Percentiles rank a stretch among this genome's conserved stretches.
Conservation (phyloP, 129 eudicot species). For the Smallanthus sonchifolius region DNA sequence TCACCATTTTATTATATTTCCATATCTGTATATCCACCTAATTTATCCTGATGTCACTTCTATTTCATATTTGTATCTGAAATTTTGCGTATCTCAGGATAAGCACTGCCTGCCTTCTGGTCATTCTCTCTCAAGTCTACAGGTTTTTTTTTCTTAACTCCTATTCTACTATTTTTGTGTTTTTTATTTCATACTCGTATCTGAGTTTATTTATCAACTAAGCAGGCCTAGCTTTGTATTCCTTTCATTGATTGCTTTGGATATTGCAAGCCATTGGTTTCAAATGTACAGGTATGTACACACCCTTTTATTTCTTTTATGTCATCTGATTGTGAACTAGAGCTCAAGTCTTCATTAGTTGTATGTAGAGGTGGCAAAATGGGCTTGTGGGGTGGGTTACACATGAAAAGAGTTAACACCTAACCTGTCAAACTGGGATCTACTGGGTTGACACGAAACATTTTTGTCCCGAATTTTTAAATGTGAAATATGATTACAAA, state of each 20-base stretch:
- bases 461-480: neutral
- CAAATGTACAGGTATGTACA: slow-evolving; percentile 87
- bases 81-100: slow-evolving; percentile 53
- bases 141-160: slow-evolving; percentile 30
- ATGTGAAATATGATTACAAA: neutral
- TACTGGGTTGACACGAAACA: neutral
- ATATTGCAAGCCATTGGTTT: slow-evolving; percentile 95
- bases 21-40: neutral
- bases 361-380: neutral
- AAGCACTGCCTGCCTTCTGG: slow-evolving; percentile 92
- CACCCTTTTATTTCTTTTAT: neutral
- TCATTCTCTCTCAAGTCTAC: slow-evolving; percentile 88
- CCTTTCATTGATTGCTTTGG: slow-evolving; percentile 89
- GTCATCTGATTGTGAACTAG: neutral
- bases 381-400: neutral
- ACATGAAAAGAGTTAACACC: neutral
- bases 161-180: neutral
- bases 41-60: slow-evolving; percentile 12
- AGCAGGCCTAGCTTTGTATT: slow-evolving; percentile 85
- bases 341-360: neutral
- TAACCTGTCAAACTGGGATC: neutral
- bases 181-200: neutral
- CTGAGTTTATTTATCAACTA: neutral
- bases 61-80: slow-evolving; percentile 6
- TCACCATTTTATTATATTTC: neutral